These are phyloP conservation scores for Beauveria asiatica DNA, from an alignment of 2,329 filamentous ascomycete species.

Conservation along the genomic window DNA sequence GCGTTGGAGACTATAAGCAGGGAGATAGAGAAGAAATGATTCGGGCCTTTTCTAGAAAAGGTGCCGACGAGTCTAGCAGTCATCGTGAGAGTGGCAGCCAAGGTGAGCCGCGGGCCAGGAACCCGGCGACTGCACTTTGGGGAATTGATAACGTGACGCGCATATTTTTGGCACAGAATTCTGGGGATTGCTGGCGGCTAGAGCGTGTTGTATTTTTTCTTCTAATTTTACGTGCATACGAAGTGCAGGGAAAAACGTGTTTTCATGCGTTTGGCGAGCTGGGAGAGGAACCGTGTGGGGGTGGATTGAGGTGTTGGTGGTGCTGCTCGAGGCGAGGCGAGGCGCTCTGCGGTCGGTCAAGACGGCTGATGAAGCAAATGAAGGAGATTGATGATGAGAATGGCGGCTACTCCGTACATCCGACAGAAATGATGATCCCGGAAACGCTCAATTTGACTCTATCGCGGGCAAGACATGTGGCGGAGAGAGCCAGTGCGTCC, in stretches of 20 bases:
- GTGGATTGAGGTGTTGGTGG: neutral
- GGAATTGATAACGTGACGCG: neutral
- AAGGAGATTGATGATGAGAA: neutral
- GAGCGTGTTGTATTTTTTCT: neutral
- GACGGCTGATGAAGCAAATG: neutral
- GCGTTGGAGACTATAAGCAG: neutral
- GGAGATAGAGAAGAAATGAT: neutral
- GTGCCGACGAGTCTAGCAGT: neutral
- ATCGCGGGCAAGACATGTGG: neutral
- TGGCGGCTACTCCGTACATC: neutral
- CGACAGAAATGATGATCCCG: neutral
- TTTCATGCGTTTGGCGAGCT: neutral
- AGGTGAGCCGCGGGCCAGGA: neutral
- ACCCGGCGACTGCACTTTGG: neutral
- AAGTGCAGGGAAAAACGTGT: neutral
- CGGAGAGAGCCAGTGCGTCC: neutral
- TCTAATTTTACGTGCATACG: neutral
- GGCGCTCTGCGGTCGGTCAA: neutral
- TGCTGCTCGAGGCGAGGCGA: neutral
- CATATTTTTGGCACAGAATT: slow-evolving; percentile 4
- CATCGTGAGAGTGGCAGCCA: neutral
- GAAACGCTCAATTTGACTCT: neutral
- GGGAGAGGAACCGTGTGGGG: neutral
- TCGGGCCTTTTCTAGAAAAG: neutral
- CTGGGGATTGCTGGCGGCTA: neutral